phyloP scores from a whole-genome alignment of 2,329 filamentous ascomycete species.

The Alternaria sp. region DNA sequence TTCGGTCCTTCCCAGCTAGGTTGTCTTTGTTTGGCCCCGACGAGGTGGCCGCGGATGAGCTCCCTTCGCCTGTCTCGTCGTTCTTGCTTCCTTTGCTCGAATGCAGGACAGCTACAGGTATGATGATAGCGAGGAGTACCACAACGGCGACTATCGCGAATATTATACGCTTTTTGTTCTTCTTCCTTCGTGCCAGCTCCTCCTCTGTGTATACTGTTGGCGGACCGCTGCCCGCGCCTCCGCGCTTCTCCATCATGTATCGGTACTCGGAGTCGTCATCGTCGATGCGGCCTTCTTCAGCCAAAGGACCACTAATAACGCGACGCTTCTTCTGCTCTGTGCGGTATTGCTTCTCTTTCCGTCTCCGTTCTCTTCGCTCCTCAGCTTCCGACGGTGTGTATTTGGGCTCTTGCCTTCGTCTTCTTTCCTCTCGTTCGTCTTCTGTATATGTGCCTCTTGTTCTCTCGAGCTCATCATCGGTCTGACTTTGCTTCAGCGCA shows the following conservation, averaged over 20 bases:
- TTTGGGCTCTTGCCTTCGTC: constrained; percentile 36
- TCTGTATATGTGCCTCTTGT: constrained; percentile 39
- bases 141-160: constrained; percentile 50
- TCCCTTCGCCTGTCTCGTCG: constrained; percentile 31
- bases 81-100: constrained; percentile 53
- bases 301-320: constrained; percentile 57
- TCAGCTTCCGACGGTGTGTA: constrained; percentile 52
- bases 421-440: constrained; percentile 41
- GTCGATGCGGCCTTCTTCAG: constrained; percentile 56
- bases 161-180: constrained; percentile 62
- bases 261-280: constrained; percentile 54
- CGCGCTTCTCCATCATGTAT: constrained; percentile 53
- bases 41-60: constrained; percentile 24
- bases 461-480: constrained; percentile 36
- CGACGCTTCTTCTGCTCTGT: constrained; percentile 49
- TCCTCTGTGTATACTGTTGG: constrained; percentile 51
- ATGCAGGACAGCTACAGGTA: constrained; percentile 57
- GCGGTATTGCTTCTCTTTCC: constrained; percentile 50
- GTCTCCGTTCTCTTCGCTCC: constrained; percentile 49
- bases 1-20: constrained; percentile 54
- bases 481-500: constrained; percentile 28
- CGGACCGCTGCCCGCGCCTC: constrained; percentile 50
- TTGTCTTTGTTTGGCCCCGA: constrained; percentile 55
- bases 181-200: constrained; percentile 49
- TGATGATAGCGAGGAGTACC: constrained; percentile 56